Base-by-base conservation (phyloP, 495 filamentous ascomycete species). In the Collariella sp. region DNA sequence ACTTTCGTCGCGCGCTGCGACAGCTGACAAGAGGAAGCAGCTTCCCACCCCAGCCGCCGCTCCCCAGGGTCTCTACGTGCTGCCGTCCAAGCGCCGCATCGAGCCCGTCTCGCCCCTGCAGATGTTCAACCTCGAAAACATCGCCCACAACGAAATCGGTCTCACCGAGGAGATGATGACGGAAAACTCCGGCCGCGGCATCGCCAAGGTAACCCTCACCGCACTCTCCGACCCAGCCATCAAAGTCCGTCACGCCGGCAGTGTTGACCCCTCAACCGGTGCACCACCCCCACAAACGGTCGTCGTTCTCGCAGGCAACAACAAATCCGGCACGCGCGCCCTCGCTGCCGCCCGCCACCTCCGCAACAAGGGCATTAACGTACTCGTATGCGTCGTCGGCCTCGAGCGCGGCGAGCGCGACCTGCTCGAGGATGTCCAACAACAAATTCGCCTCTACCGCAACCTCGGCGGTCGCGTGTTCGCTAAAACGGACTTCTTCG, bases 111-210 rank as follows among this genome's bases (percentile, higher is more conserved):
- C 83, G 46, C 87, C 91, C 16, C 68, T 91, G 31, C 88, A 91
- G 62, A 91, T 94, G 74, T 79, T 91, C 31, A 89, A 91, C 56
- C 78, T 96, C 22, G 93, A 98, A 68, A 89, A 90, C 58, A 83
- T 91, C 48, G 88, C 89, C 0, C 82, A 87, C 38, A 79, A 82
- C 22, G 89, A 95, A 55, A 81, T 93, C 55, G 89, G 88, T 5
- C 72, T 98, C 40, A 86, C 85, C 0, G 87, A 91, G 63, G 87
- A 93, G 46, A 84, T 96, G 62, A 86, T 96, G 68, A 84, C 88
- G 0, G 93, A 96, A 63, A 95, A 91, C 64, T 87, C 89, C 0
- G 91, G 86, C 10, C 81, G 91, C 18, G 85, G 89, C 41, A 88
- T 98, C 60, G 89, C 88, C 1, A 84, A 94, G 63, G 84, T 88